A percentile compares a stretch with the other conserved stretches of the same genome.
phyloP scores from a whole-genome alignment of 257 asterid genomes.

The Echites panduratus region DNA sequence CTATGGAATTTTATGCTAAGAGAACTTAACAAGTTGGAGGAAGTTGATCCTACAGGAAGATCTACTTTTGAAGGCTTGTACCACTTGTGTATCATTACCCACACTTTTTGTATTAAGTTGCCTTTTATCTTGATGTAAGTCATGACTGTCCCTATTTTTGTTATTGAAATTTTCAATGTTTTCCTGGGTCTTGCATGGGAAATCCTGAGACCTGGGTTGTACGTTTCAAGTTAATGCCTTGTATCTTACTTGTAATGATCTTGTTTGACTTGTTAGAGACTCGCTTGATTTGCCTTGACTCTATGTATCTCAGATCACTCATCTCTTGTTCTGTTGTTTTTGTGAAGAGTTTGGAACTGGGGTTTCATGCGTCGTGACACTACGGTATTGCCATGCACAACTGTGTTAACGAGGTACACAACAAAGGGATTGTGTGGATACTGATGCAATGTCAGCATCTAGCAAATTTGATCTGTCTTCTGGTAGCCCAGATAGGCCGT shows the following conservation, averaged over 20 bases:
- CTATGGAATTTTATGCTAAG: background rate
- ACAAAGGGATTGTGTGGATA: slow-evolving; percentile 49
- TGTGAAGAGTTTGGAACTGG: slow-evolving; percentile 35
- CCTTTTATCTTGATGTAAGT: background rate
- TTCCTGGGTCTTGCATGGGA: background rate
- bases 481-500: slow-evolving; percentile 82
- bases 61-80: background rate
- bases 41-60: slow-evolving; percentile 2
- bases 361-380: slow-evolving; percentile 44
- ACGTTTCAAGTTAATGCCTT: background rate
- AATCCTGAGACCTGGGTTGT: background rate
- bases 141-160: background rate
- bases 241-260: background rate
- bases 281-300: slow-evolving; percentile 13
- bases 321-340: slow-evolving; percentile 25
- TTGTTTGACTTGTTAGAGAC: background rate
- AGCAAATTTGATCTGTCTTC: slow-evolving; percentile 79
- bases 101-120: background rate
- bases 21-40: background rate
- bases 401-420: slow-evolving; percentile 56
- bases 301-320: slow-evolving; percentile 32
- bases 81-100: background rate
- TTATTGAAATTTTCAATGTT: background rate
- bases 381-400: slow-evolving; percentile 65
- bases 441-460: slow-evolving; percentile 87